phyloP scores from a whole-genome alignment of 2,329 filamentous ascomycete genomes.

The Aspergillus sp. region DNA sequence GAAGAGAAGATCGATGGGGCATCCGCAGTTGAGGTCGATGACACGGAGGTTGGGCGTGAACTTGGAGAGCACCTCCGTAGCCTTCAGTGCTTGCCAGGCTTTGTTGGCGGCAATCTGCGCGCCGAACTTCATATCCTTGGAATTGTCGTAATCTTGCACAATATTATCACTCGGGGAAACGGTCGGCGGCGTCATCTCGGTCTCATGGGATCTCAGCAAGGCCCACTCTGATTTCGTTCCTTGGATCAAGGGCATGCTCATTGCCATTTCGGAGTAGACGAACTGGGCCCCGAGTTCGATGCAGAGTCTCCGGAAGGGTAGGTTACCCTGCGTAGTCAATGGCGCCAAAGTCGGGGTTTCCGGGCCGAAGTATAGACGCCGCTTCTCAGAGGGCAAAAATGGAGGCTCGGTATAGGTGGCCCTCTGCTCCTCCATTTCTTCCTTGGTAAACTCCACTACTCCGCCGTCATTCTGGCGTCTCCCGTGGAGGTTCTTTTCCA shows the following conservation, averaged over 20 bases:
- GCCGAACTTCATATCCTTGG: slow-evolving; percentile 82
- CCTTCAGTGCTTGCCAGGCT: slow-evolving; percentile 85
- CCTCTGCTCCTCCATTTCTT: slow-evolving; percentile 64
- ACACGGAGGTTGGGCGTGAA: slow-evolving; percentile 81
- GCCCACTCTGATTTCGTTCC: slow-evolving; percentile 93
- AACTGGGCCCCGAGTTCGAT: slow-evolving; percentile 85
- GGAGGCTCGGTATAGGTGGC: slow-evolving; percentile 84
- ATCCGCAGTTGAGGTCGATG: slow-evolving; percentile 95
- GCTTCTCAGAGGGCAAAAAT: slow-evolving; percentile 88
- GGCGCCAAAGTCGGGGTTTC: slow-evolving; percentile 94
- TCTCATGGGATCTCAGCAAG: slow-evolving; percentile 85
- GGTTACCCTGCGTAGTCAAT: slow-evolving; percentile 92
- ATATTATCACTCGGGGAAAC: slow-evolving; percentile 56
- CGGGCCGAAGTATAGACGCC: slow-evolving; percentile 85
- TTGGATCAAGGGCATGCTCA: slow-evolving; percentile 84
- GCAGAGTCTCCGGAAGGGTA: slow-evolving; percentile 89
- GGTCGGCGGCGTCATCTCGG: slow-evolving; percentile 71
- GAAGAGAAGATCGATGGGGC: slow-evolving; percentile 92
- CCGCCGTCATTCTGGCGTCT: slow-evolving; percentile 37
- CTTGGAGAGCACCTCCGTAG: slow-evolving; percentile 74
- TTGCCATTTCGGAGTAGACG: slow-evolving; percentile 98
- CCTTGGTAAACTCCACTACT: slow-evolving; percentile 35
- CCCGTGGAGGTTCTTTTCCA: slow-evolving; percentile 52
- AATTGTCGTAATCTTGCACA: slow-evolving; percentile 76
- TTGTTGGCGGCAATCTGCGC: slow-evolving; percentile 92